A percentile compares a stretch with the other conserved stretches of the same genome.
These are phyloP conservation scores for Gracilaria domingensis DNA, from an alignment of 23 red algal genomes.

Conservation along the genomic window DNA sequence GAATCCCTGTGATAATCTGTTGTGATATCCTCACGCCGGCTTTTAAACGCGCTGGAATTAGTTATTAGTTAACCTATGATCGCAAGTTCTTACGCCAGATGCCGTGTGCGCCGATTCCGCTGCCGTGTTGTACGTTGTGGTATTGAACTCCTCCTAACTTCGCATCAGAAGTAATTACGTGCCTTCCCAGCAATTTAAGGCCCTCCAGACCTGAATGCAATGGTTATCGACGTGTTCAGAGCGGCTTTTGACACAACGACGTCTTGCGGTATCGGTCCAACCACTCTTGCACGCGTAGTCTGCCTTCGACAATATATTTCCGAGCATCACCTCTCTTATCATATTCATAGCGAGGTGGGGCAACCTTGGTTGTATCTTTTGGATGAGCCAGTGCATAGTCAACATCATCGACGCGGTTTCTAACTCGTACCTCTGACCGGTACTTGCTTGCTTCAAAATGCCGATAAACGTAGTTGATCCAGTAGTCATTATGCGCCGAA, in stretches of 20 bases:
- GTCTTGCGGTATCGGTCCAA: constrained; percentile 42
- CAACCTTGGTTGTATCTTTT: constrained; percentile 49
- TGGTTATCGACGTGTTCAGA: background rate
- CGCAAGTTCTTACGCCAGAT: background rate
- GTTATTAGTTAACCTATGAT: background rate
- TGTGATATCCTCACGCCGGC: background rate
- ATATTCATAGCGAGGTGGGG: constrained; percentile 71
- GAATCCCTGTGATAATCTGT: background rate
- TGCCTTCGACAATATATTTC: constrained; percentile 62
- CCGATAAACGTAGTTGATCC: constrained; percentile 78
- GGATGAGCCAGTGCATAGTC: constrained; percentile 72
- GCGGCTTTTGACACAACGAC: constrained; percentile 46
- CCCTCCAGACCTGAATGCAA: background rate
- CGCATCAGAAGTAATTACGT: background rate
- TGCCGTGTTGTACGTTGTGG: background rate
- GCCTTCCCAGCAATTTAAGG: background rate
- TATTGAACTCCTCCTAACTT: background rate
- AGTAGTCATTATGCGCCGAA: constrained; percentile 84
- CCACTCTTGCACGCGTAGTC: constrained; percentile 63
- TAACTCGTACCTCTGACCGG: constrained; percentile 52
- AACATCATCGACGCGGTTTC: constrained; percentile 76
- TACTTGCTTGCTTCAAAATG: constrained; percentile 66
- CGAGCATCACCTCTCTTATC: constrained; percentile 62
- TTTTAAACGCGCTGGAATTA: background rate
- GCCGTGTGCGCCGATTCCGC: background rate